These are phyloP conservation scores for Beauveria sp. DNA, from an alignment of 2,329 filamentous ascomycete genomes.

Conservation along the genomic window DNA sequence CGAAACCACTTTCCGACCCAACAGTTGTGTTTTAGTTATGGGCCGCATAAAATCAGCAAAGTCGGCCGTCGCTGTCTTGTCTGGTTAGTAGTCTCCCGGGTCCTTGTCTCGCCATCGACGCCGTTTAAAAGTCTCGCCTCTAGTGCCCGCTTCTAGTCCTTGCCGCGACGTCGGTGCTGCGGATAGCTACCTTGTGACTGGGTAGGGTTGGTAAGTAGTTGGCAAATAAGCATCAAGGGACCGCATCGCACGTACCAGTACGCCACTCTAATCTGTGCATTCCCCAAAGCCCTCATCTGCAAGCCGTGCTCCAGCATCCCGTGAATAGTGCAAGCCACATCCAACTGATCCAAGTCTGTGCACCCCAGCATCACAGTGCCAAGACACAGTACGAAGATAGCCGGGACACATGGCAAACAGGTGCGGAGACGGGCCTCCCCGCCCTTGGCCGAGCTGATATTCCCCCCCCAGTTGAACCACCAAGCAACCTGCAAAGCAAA, in stretches of 20 bases:
- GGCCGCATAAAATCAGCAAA: background rate
- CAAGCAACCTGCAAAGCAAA: slow-evolving; percentile 6
- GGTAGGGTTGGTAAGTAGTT: background rate
- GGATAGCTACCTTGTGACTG: background rate
- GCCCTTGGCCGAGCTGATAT: background rate
- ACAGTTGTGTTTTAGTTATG: too few relatives aligned
- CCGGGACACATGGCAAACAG: slow-evolving; percentile 7
- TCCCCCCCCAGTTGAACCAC: background rate
- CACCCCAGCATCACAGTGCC: background rate
- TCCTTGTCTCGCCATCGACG: background rate
- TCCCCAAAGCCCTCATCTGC: background rate
- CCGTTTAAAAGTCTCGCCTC: background rate
- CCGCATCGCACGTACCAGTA: background rate
- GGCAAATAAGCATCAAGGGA: too few relatives aligned
- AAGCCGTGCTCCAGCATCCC: background rate
- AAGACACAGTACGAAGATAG: background rate
- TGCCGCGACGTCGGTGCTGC: background rate
- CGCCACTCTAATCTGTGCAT: background rate
- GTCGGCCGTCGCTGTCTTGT: background rate
- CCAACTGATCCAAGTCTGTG: background rate
- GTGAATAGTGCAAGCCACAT: background rate
- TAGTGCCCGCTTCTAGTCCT: background rate
- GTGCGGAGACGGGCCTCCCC: slow-evolving; percentile 8
- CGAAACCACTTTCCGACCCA: too few relatives aligned
- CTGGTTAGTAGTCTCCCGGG: background rate